Evolutionary conservation across 192 early-diverging fungal species (phyloP), one percentile per base, ranked within the genome.

Genomic region (Geranomyces variabilis): DNA sequence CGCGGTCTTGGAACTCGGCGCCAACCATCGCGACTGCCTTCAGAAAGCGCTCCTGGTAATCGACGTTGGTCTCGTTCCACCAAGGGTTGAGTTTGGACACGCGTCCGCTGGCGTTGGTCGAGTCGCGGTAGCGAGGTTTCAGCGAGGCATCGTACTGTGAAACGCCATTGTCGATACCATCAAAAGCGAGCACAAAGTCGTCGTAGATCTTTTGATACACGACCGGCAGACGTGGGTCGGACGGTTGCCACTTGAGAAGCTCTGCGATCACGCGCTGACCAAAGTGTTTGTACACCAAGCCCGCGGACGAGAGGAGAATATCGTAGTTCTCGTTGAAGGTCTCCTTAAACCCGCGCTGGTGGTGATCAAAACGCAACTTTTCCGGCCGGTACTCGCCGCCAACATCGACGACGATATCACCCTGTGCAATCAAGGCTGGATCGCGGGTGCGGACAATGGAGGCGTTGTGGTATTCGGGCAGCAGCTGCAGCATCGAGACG

Each of bases 221-320:
- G 33, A 89, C 66, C 12, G 91, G 90, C 17, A 93, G 75, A 30
- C 86, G 76, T 30, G 68, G 47, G 21, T 91, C 87, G 10, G 81
- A 68, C 28, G 77, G 74, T 19, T 80, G 76, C 66, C 86, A 77
- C 0, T 73, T 78, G 17, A 92, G 68, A 22, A 89, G 45, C 26
- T 76, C 76, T 4, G 86, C 81, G 43, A 98, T 90, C 1, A 96
- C 90, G 48, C 92, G 85, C 45, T 88, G 83, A 28, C 96, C 96
- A 79, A 93, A 98, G 76, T 97, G 95, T 80, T 96, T 97, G 90
- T 98, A 98, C 49, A 97, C 85, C 9, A 98, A 79, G 3, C 96
- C 96, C n/a, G 96, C 96, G 71, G 90, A 92, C 76, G 93, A 96
- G 57, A 98, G 86, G 60, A 90, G 95, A 51, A 86, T 78, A 72